Evolutionary conservation across 345 rosid species (phyloP).

Genomic region (Camelina hispida): DNA sequence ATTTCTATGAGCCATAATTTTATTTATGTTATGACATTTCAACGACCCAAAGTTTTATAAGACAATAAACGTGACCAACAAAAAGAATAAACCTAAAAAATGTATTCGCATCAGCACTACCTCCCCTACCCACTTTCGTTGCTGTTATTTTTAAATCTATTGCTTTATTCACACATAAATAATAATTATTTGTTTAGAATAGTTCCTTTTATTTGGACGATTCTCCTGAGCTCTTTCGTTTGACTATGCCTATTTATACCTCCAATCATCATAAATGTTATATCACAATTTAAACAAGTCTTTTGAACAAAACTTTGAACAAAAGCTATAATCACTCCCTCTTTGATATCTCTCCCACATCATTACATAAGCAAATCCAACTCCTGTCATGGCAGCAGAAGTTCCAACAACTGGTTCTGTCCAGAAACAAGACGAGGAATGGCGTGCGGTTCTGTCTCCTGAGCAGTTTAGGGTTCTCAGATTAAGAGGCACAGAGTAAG

Average conservation of each 20-base stretch:
- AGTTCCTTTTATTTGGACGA: background rate
- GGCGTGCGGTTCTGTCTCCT: background rate
- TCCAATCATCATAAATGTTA: background rate
- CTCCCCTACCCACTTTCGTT: too few relatives aligned
- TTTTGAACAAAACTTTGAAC: background rate
- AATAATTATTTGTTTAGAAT: background rate
- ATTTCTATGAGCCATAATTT: background rate
- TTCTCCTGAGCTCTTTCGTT: background rate
- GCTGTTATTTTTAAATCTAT: too few relatives aligned
- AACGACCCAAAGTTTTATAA: background rate
- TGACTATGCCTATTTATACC: background rate
- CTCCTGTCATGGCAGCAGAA: background rate
- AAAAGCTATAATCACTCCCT: background rate
- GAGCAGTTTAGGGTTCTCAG: slow-evolving; percentile 1
- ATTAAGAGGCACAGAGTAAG: background rate
- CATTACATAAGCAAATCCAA: background rate
- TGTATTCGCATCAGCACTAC: background rate
- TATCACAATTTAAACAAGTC: background rate
- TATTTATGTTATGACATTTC: background rate
- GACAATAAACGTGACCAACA: background rate
- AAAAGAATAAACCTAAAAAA: background rate
- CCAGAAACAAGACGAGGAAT: background rate
- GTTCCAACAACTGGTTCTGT: background rate
- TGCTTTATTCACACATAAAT: background rate
- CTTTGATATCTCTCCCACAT: background rate